These are phyloP conservation scores for Trichothecium roseum DNA, from an alignment of 2,329 filamentous ascomycete genomes.

Conservation along the genomic window DNA sequence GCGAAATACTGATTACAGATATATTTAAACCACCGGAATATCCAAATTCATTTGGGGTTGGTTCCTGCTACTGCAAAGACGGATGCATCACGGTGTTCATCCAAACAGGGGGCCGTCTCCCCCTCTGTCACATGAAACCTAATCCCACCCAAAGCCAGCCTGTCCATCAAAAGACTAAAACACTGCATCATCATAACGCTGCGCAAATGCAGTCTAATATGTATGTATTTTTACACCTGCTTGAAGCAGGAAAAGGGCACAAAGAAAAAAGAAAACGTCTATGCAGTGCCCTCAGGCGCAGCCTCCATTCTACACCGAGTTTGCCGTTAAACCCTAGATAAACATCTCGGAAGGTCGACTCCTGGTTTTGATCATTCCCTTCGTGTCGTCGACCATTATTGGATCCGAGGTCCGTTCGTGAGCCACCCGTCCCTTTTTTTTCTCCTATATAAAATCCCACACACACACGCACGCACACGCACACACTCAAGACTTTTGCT, in stretches of 20 bases:
- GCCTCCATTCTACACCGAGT: slow-evolving; percentile 27
- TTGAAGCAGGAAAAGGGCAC: slow-evolving; percentile 33
- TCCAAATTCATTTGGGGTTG: too few species aligned
- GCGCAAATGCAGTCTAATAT: slow-evolving; percentile 26
- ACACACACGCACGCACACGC: not conserved
- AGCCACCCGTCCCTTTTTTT: slow-evolving; percentile 7
- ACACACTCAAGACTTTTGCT: slow-evolving; percentile 36
- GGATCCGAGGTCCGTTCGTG: not conserved
- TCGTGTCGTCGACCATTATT: not conserved
- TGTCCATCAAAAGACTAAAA: too few species aligned
- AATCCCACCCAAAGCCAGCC: slow-evolving; percentile 1
- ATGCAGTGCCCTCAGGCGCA: slow-evolving; percentile 33
- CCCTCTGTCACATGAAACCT: too few species aligned
- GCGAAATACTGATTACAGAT: too few species aligned
- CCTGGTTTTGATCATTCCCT: not conserved
- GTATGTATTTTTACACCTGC: slow-evolving; percentile 43
- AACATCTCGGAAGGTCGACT: not conserved
- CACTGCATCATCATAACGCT: too few species aligned
- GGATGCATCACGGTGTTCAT: too few species aligned
- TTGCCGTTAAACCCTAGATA: slow-evolving; percentile 4
- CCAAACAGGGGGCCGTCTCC: too few species aligned
- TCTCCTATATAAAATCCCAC: slow-evolving; percentile 16
- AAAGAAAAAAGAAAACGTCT: slow-evolving; percentile 32
- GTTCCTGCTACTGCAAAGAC: too few species aligned
- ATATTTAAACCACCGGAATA: too few species aligned